A percentile compares a stretch with the other conserved stretches of the same genome.
Conservation (phyloP, 169 alveolate species). For the Theileria orientalis region DNA sequence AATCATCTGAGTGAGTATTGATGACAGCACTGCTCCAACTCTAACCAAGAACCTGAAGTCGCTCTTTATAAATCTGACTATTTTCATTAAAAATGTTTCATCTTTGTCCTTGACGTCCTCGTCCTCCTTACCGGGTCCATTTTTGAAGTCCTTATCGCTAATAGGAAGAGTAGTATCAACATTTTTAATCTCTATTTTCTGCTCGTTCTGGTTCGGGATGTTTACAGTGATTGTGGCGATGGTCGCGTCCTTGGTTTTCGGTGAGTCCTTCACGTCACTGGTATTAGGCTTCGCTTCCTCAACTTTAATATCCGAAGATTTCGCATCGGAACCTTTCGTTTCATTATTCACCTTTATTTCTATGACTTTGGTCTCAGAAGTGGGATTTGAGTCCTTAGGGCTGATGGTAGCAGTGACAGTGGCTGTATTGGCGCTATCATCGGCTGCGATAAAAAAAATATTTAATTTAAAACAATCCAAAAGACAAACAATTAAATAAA, state of each 20-base stretch:
- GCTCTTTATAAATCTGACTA: slow-evolving; percentile 12
- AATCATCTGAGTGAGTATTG: slow-evolving; percentile 65
- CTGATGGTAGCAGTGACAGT: neutral
- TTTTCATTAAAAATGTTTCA: slow-evolving; percentile 5
- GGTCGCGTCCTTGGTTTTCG: neutral
- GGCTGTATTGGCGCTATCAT: neutral
- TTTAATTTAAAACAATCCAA: too few relatives aligned
- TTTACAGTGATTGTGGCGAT: slow-evolving; percentile 25
- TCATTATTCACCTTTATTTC: slow-evolving; percentile 10
- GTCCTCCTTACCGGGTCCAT: neutral
- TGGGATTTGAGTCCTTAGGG: neutral
- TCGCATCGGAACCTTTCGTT: neutral
- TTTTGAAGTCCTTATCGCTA: neutral
- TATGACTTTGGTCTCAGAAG: slow-evolving; percentile 18
- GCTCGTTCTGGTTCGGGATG: slow-evolving; percentile 14
- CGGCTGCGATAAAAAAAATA: slow-evolving; percentile 16
- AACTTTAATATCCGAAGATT: neutral
- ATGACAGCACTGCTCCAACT: slow-evolving; percentile 63
- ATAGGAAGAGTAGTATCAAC: neutral
- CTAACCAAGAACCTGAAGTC: slow-evolving; percentile 62
- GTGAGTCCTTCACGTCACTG: neutral
- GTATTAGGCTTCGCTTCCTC: neutral
- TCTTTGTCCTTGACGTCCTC: neutral
- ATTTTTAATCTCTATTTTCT: slow-evolving; percentile 21
- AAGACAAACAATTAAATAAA: too few relatives aligned